A percentile compares a stretch with the other conserved stretches of the same genome.
Evolutionary conservation across 2,329 filamentous ascomycete species (phyloP).

Genomic region (Penicillium aurantiogriseum): DNA sequence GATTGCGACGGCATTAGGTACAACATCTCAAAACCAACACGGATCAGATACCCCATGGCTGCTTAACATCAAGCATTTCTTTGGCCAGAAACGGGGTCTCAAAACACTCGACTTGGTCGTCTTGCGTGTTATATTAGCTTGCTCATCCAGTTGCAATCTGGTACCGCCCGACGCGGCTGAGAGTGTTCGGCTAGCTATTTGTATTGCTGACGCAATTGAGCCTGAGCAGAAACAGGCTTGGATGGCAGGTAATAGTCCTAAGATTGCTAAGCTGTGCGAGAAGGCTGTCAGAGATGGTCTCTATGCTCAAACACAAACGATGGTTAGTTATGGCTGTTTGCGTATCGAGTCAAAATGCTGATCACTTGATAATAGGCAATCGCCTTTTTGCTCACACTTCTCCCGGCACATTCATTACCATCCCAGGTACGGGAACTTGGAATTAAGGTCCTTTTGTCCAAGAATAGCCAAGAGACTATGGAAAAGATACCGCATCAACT

Average conservation of each 20-base stretch:
- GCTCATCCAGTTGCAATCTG: conserved; percentile 38
- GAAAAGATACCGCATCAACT: conserved; percentile 23
- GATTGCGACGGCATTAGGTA: conserved; percentile 26
- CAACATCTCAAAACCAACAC: conserved; percentile 10
- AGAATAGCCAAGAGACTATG: conserved; percentile 22
- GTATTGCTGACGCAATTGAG: conserved; percentile 37
- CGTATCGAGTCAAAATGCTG: background rate
- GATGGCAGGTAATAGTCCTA: conserved; percentile 34
- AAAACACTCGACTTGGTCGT: conserved; percentile 45
- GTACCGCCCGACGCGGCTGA: conserved; percentile 30
- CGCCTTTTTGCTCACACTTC: conserved; percentile 31
- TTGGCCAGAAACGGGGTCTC: conserved; percentile 38
- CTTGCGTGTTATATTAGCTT: conserved; percentile 41
- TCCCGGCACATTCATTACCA: conserved; percentile 25
- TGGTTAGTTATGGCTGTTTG: conserved; percentile 27
- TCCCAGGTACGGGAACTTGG: conserved; percentile 27
- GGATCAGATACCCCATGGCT: conserved; percentile 31
- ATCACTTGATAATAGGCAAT: conserved; percentile 27
- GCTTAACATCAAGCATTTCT: conserved; percentile 39
- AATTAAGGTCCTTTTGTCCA: conserved; percentile 27
- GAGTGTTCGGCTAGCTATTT: conserved; percentile 38
- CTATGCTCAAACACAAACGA: conserved; percentile 31
- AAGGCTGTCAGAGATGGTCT: conserved; percentile 35
- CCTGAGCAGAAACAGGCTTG: conserved; percentile 33
- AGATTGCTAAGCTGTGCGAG: conserved; percentile 40